Conservation (phyloP, 352 stramenopile species). For the Globisporangium recalcitrans region DNA sequence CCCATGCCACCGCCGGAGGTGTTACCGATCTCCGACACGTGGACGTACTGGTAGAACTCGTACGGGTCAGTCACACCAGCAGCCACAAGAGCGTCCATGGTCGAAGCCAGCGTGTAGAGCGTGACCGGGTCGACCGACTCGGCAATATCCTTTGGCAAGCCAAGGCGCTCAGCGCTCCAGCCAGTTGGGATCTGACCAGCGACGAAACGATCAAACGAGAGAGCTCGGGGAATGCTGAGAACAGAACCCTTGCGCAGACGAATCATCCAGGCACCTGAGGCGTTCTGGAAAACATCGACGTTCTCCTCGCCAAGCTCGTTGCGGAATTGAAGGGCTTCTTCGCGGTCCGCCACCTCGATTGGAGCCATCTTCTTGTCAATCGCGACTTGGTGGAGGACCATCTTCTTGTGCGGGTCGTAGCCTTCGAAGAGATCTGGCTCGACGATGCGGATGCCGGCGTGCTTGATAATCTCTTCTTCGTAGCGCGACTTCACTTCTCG, state of each 20-base stretch:
- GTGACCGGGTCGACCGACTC: slow-evolving; percentile 77
- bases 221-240: slow-evolving; percentile 72
- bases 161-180: slow-evolving; percentile 79
- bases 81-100: slow-evolving; percentile 76
- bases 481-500: slow-evolving; percentile 76
- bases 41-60: slow-evolving; percentile 90
- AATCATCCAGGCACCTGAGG: slow-evolving; percentile 77
- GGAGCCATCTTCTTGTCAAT: slow-evolving; percentile 88
- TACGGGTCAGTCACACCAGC: slow-evolving; percentile 85
- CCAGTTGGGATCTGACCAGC: slow-evolving; percentile 86
- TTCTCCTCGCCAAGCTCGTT: slow-evolving; percentile 77
- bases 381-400: slow-evolving; percentile 79
- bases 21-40: slow-evolving; percentile 86
- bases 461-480: slow-evolving; percentile 74
- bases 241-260: slow-evolving; percentile 75
- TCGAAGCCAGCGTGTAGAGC: slow-evolving; percentile 68
- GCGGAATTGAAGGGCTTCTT: slow-evolving; percentile 81
- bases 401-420: slow-evolving; percentile 87
- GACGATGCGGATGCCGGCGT: slow-evolving; percentile 80
- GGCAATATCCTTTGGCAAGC: slow-evolving; percentile 76
- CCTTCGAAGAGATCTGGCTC: slow-evolving; percentile 85
- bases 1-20: slow-evolving; percentile 80
- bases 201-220: slow-evolving; percentile 83
- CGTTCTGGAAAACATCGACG: slow-evolving; percentile 76
- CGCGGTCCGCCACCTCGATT: slow-evolving; percentile 77